These are phyloP conservation scores for Peltaster fructicola DNA, from an alignment of 2,329 filamentous ascomycete genomes.

Conservation along the genomic window DNA sequence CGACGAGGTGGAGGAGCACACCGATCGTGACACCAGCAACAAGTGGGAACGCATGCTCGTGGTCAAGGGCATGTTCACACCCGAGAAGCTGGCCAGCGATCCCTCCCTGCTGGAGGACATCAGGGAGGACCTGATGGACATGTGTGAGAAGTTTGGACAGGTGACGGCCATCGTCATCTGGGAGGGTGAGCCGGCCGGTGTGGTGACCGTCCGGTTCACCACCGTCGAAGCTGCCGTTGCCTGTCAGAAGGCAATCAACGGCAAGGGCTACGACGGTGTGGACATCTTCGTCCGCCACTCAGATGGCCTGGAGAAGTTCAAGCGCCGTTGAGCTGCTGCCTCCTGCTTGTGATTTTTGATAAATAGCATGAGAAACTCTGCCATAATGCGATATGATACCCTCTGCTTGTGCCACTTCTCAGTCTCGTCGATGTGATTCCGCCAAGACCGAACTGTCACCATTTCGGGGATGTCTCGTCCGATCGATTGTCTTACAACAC, in stretches of 20 bases:
- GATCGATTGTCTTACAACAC: too few species aligned
- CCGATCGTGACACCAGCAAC: constrained; percentile 36
- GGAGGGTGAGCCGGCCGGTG: constrained; percentile 67
- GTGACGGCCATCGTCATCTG: constrained; percentile 86
- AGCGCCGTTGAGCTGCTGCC: too few species aligned
- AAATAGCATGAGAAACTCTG: too few species aligned
- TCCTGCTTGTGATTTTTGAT: too few species aligned
- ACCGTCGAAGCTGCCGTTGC: constrained; percentile 51
- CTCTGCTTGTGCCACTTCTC: too few species aligned
- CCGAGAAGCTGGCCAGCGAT: constrained; percentile 70
- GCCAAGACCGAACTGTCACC: too few species aligned
- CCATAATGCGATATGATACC: too few species aligned
- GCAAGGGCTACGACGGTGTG: constrained; percentile 58
- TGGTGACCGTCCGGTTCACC: constrained; percentile 70
- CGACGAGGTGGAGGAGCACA: too few species aligned
- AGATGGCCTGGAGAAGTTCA: constrained; percentile 52
- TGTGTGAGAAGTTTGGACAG: constrained; percentile 68
- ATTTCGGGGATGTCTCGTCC: too few species aligned
- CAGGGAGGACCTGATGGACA: constrained; percentile 83
- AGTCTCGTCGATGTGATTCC: too few species aligned
- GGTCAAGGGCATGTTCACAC: constrained; percentile 83
- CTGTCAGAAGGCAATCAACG: constrained; percentile 56
- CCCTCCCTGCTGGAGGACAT: constrained; percentile 71
- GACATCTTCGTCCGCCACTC: constrained; percentile 52
- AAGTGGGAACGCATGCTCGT: constrained; percentile 68